phyloP scores from a whole-genome alignment of 1,284 basidiomycete genomes.

The Ganoderma meredithae region DNA sequence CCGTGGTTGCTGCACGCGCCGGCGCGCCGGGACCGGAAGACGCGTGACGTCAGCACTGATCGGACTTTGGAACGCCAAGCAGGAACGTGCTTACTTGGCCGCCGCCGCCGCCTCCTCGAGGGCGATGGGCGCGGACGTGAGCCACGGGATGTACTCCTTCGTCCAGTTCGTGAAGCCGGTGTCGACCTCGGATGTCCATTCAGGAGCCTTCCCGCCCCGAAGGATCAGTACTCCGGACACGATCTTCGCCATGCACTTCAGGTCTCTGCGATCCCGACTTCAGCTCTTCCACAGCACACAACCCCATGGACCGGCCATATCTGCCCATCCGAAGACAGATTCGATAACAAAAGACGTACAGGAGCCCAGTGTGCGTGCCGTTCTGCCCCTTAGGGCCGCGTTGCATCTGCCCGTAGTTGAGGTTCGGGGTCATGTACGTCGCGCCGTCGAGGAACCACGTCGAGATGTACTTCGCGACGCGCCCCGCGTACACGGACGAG shows the following conservation, averaged over 20 bases:
- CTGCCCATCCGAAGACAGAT: neutral
- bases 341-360: slow-evolving; percentile 41
- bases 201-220: slow-evolving; percentile 52
- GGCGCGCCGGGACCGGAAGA: neutral
- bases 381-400: slow-evolving; percentile 57
- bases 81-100: slow-evolving; percentile 51
- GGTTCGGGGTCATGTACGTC: slow-evolving; percentile 71
- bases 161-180: slow-evolving; percentile 54
- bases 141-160: slow-evolving; percentile 60
- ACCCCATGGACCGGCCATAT: neutral
- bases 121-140: slow-evolving; percentile 54
- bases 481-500: slow-evolving; percentile 44
- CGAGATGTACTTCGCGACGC: slow-evolving; percentile 53
- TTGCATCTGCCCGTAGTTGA: slow-evolving; percentile 69
- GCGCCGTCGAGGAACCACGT: slow-evolving; percentile 65
- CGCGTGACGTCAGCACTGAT: slow-evolving; percentile 3
- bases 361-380: slow-evolving; percentile 64
- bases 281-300: neutral
- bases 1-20: slow-evolving; percentile 44
- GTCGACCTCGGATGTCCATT: slow-evolving; percentile 64
- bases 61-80: neutral
- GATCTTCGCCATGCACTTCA: slow-evolving; percentile 67
- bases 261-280: slow-evolving; percentile 44
- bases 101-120: slow-evolving; percentile 49
- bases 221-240: slow-evolving; percentile 63